These are phyloP conservation scores for Arthonia radiata DNA, from an alignment of 495 filamentous ascomycete genomes.

Conservation along the genomic window DNA sequence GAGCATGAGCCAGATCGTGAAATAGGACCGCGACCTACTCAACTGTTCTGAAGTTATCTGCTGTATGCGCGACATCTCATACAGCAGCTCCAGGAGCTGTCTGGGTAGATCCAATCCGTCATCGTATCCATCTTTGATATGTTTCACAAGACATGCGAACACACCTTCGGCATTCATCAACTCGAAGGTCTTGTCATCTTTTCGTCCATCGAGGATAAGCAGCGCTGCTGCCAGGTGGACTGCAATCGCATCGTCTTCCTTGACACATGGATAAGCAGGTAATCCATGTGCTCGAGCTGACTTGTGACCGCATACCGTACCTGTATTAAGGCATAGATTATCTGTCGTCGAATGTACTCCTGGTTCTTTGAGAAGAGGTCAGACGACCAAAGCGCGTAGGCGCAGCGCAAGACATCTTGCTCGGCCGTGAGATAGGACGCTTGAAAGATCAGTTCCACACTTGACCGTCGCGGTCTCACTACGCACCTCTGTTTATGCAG, in stretches of 20 bases:
- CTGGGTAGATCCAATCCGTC: slow-evolving; percentile 51
- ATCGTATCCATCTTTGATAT: slow-evolving; percentile 39
- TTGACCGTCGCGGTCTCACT: no score
- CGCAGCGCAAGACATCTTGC: slow-evolving; percentile 63
- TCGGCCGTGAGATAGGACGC: slow-evolving; percentile 65
- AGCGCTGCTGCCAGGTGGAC: slow-evolving; percentile 67
- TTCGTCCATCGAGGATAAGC: slow-evolving; percentile 71
- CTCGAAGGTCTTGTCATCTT: slow-evolving; percentile 53
- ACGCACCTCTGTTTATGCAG: slow-evolving; percentile 42
- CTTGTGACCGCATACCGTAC: slow-evolving; percentile 15
- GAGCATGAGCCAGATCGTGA: slow-evolving; percentile 2
- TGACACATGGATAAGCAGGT: slow-evolving; percentile 3
- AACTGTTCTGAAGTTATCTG: slow-evolving; percentile 53
- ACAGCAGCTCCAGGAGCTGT: slow-evolving; percentile 65
- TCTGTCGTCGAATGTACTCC: slow-evolving; percentile 78
- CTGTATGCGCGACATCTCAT: slow-evolving; percentile 93
- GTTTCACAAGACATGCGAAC: slow-evolving; percentile 60
- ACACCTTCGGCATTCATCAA: slow-evolving; percentile 68
- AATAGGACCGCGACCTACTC: slow-evolving; percentile 18
- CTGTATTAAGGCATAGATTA: slow-evolving; percentile 76
- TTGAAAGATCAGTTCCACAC: slow-evolving; percentile 11
- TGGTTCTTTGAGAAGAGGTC: slow-evolving; percentile 43
- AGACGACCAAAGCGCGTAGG: slow-evolving; percentile 56
- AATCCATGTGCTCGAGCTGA: not conserved
- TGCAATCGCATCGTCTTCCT: slow-evolving; percentile 57